Base-by-base conservation (phyloP, 495 filamentous ascomycete genomes). In the Penicillium daleae region DNA sequence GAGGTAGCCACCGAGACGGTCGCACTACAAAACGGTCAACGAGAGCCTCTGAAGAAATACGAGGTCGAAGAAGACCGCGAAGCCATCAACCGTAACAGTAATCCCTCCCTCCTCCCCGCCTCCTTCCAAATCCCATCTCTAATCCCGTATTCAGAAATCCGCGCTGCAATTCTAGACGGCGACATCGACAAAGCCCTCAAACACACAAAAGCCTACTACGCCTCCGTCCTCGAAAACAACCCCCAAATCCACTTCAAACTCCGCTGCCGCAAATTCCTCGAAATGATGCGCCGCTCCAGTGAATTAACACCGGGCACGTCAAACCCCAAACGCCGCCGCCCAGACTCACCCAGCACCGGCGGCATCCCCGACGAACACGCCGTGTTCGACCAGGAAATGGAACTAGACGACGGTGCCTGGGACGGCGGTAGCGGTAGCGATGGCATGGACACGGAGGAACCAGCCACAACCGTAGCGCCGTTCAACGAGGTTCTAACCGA, bases 111-210 rank as follows among this genome's bases (percentile, higher is more conserved):
- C 13, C 31, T 4, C 3, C 35, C 32, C 22, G 57, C 42, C 6
- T 46, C 42, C 24, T 54, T n/a, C 5, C 51, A 9, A 33, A 12
- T 21, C 9, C 24, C 13, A 13, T n/a, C 24, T 50, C 51, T 62
- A 54, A 65, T 76, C 60, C 70, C 51, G 49, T 57, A 40, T 67
- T 44, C 63, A 95, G 92, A 86, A 71, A 98, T 98, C 61, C 87
- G 95, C 51, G 83, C 88, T 50, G 90, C 94, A 19, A 92, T 99
- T 53, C 85, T 98, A 2, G 90, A 97, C 51, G 95, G 95, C 57
- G 92, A 98, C 72, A 91, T 99, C 51, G 96, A 98, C 78, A 88
- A 83, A 68, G 94, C 94, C 13, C 81, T 98, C 26, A 88, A 92
- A 70, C 86, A 89, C 70, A 97, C 91, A 31, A 86, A 88, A 58